Percentiles rank a stretch among this genome's conserved stretches.
phyloP scores from a whole-genome alignment of 1,284 basidiomycete genomes.

The Phylloboletellus chloephorus region DNA sequence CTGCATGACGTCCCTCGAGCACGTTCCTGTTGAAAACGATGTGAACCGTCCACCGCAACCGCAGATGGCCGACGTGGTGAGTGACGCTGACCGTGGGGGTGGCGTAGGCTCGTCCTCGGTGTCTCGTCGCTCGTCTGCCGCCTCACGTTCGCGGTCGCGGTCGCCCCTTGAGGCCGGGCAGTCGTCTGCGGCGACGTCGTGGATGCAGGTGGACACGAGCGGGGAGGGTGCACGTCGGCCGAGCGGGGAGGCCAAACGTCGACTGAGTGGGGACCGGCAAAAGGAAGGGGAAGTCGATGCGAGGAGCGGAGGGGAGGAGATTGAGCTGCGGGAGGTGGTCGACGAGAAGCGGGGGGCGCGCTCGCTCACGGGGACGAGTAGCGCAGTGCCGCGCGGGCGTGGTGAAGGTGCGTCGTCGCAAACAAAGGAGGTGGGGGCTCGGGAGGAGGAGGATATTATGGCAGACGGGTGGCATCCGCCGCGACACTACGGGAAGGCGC shows the following conservation, averaged over 20 bases:
- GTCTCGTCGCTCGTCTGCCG: constrained; percentile 1
- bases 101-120: constrained; percentile 1
- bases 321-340: background rate
- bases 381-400: background rate
- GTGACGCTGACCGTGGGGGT: background rate
- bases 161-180: constrained; percentile 9
- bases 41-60: constrained; percentile 3
- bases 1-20: constrained; percentile 26
- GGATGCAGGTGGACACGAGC: constrained; percentile 19
- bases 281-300: constrained; percentile 5
- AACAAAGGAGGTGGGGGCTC: constrained; percentile 16
- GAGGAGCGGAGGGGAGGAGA: background rate
- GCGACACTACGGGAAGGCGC: constrained; percentile 12
- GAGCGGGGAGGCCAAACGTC: constrained; percentile 2
- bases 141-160: background rate
- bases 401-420: constrained; percentile 1
- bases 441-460: constrained; percentile 28
- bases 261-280: constrained; percentile 7
- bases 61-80: background rate
- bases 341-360: background rate
- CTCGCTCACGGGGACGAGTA: background rate
- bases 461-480: constrained; percentile 28
- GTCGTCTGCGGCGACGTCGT: constrained; percentile 29
- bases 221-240: constrained; percentile 9
- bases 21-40: constrained; percentile 16